Conservation (phyloP, 371 early-diverging fungal genomes). For the Mycotypha africana region DNA sequence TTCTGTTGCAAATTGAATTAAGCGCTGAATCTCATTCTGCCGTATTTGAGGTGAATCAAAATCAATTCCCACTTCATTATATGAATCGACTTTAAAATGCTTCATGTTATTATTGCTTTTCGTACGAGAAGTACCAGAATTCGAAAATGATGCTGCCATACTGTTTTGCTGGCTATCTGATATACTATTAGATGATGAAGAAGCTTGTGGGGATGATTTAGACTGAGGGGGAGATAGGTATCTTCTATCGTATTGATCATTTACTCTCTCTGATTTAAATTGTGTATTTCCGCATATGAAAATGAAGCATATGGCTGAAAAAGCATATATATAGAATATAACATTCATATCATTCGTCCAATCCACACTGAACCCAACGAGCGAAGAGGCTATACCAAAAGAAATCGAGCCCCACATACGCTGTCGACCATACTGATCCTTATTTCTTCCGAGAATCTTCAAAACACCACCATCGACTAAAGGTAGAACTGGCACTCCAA, state of each 20-base stretch:
- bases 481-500: slow-evolving; percentile 46
- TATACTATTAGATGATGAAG: too few relatives aligned
- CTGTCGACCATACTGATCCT: slow-evolving; percentile 48
- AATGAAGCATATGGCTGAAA: slow-evolving; percentile 39
- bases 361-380: slow-evolving; percentile 43
- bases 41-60: slow-evolving; percentile 25
- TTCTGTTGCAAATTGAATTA: slow-evolving; percentile 49
- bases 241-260: not conserved
- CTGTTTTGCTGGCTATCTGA: too few relatives aligned
- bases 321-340: slow-evolving; percentile 44
- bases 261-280: slow-evolving; percentile 37
- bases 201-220: too few relatives aligned
- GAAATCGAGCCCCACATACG: slow-evolving; percentile 52
- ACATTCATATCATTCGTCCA: slow-evolving; percentile 47
- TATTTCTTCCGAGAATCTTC: slow-evolving; percentile 43
- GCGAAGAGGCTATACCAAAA: slow-evolving; percentile 41
- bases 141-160: not conserved
- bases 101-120: slow-evolving; percentile 4
- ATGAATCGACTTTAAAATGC: slow-evolving; percentile 27
- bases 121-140: not conserved
- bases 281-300: slow-evolving; percentile 37
- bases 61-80: slow-evolving; percentile 27
- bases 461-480: slow-evolving; percentile 49
- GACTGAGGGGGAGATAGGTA: not conserved
- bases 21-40: slow-evolving; percentile 43